Evolutionary conservation across 768 basidiomycete genomes (phyloP).

Genomic region (Neoboletus subvelutipes): DNA sequence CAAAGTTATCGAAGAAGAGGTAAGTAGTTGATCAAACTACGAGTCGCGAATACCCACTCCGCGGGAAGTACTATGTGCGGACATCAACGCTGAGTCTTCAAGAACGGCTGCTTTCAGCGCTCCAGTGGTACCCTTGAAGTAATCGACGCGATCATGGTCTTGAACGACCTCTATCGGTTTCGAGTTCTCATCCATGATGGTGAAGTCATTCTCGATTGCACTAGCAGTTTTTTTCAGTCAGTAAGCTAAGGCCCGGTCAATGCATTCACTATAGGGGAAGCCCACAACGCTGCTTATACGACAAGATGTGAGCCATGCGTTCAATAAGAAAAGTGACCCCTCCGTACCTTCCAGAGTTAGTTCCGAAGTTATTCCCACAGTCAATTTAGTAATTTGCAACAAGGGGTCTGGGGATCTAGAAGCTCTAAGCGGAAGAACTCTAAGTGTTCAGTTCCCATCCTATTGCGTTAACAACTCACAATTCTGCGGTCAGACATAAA

Average conservation of each 20-base stretch:
- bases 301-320: neutral
- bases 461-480: neutral
- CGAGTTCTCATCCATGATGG: conserved; percentile 60
- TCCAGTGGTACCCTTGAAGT: conserved; percentile 58
- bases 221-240: conserved; percentile 28
- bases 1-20: conserved; percentile 58
- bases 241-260: neutral
- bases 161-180: conserved; percentile 53
- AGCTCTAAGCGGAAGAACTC: neutral
- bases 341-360: conserved; percentile 63
- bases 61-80: conserved; percentile 63
- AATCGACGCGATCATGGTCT: conserved; percentile 64
- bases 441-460: neutral
- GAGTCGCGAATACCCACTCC: conserved; percentile 47
- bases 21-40: neutral
- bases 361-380: conserved; percentile 48
- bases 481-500: neutral
- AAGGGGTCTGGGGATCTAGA: conserved; percentile 39
- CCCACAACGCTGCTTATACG: conserved; percentile 38
- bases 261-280: conserved; percentile 53
- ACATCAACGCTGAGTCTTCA: conserved; percentile 65
- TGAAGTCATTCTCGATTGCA: conserved; percentile 76
- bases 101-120: conserved; percentile 56
- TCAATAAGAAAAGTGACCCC: neutral
- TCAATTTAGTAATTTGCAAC: neutral